These are phyloP conservation scores for Aristolochia fimbriata DNA, from an alignment of 164 flowering plant genomes.

Conservation along the genomic window DNA sequence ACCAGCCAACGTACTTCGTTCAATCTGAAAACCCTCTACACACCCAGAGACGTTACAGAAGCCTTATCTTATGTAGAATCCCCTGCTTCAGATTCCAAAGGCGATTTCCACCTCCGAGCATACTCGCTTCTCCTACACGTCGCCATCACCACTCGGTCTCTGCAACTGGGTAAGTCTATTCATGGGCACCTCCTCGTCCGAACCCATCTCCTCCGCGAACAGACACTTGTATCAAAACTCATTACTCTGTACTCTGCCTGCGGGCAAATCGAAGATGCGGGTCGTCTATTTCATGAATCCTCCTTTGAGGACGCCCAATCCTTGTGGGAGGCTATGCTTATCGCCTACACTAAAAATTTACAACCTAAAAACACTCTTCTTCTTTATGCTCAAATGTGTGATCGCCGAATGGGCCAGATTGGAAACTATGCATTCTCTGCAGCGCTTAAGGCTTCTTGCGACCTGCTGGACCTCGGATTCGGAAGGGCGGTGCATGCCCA, in stretches of 20 bases:
- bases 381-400: constrained; percentile 22
- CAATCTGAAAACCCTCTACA: constrained; percentile 17
- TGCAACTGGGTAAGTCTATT: constrained; percentile 24
- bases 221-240: constrained; percentile 22
- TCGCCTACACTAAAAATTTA: constrained; percentile 30
- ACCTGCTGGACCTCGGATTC: constrained; percentile 9
- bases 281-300: constrained; percentile 22
- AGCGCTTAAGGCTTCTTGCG: constrained; percentile 25
- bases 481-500: constrained; percentile 34
- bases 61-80: constrained; percentile 24
- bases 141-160: constrained; percentile 23
- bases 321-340: constrained; percentile 31
- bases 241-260: constrained; percentile 34
- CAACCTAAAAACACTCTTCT: constrained; percentile 15
- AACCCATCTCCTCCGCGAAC: constrained; percentile 10
- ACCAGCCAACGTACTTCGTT: neutral
- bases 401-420: constrained; percentile 3
- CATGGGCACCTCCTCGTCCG: constrained; percentile 20
- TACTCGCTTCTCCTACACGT: constrained; percentile 24
- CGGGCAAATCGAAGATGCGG: constrained; percentile 26
- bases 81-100: constrained; percentile 7
- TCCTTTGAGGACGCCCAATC: constrained; percentile 10
- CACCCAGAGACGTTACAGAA: constrained; percentile 24
- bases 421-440: constrained; percentile 21
- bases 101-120: constrained; percentile 5